Evolutionary conservation across 768 basidiomycete genomes (phyloP).

Genomic region (Boletales sp.): DNA sequence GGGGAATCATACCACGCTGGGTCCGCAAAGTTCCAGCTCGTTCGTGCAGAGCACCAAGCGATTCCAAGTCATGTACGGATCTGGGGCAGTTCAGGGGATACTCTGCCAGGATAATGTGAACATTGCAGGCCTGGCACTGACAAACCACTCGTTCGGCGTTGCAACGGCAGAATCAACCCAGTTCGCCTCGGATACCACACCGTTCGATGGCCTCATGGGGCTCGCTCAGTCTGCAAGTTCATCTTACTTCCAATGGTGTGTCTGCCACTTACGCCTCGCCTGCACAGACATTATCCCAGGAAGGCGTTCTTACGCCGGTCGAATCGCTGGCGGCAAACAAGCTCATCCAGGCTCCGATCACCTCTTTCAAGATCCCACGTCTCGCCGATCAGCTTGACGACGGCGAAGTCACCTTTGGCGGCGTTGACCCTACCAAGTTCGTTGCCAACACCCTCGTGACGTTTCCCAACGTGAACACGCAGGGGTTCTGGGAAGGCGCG

Average conservation of each 20-base stretch:
- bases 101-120: conserved; percentile 61
- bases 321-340: conserved; percentile 61
- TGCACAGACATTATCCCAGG: conserved; percentile 56
- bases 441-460: conserved; percentile 54
- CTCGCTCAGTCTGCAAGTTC: conserved; percentile 62
- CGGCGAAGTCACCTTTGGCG: conserved; percentile 82
- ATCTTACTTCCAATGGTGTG: conserved; percentile 5
- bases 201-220: conserved; percentile 78
- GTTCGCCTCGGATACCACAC: conserved; percentile 46
- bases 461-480: conserved; percentile 56
- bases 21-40: conserved; percentile 54
- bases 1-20: conserved; percentile 69
- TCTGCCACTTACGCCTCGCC: neutral
- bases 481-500: conserved; percentile 80
- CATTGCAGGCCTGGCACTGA: conserved; percentile 59
- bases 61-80: conserved; percentile 67
- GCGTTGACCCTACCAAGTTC: conserved; percentile 68
- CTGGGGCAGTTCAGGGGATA: conserved; percentile 62
- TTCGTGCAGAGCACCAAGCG: conserved; percentile 50
- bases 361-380: conserved; percentile 79
- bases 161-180: conserved; percentile 56
- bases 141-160: conserved; percentile 65
- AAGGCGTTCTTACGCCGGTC: conserved; percentile 62
- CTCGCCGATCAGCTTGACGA: conserved; percentile 60
- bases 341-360: conserved; percentile 59